phyloP scores from a whole-genome alignment of 495 filamentous ascomycete species.

The Aspergillus asperescens region DNA sequence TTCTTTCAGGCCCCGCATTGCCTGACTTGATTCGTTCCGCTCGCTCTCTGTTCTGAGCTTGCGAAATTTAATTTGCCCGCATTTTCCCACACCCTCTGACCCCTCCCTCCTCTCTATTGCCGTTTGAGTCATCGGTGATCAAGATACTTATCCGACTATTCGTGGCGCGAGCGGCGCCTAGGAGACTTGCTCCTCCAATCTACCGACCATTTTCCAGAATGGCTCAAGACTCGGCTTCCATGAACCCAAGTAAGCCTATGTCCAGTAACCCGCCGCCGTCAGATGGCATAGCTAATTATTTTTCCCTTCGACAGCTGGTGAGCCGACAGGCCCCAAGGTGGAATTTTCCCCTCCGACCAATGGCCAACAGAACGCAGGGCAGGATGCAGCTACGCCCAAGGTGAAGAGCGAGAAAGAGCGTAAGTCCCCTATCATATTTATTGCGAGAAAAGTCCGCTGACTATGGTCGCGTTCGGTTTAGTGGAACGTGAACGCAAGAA shows the following conservation, averaged over 20 bases:
- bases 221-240: conserved; percentile 54
- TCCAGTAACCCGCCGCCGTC: not conserved
- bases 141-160: conserved; percentile 48
- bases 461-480: conserved; percentile 15
- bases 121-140: conserved; percentile 27
- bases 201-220: conserved; percentile 50
- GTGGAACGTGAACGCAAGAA: conserved; percentile 55
- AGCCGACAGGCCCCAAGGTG: conserved; percentile 47
- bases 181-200: conserved; percentile 41
- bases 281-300: conserved; percentile 7
- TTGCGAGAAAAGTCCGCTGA: conserved; percentile 13
- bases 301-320: conserved; percentile 39
- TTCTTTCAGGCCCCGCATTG: conserved; percentile 17
- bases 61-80: conserved; percentile 30
- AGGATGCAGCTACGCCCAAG: conserved; percentile 46
- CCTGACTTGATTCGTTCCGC: conserved; percentile 27
- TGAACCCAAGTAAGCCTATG: conserved; percentile 46
- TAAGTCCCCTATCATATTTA: conserved; percentile 27
- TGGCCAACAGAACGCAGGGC: conserved; percentile 40
- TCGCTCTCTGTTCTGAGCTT: conserved; percentile 25
- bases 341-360: conserved; percentile 43
- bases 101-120: conserved; percentile 22
- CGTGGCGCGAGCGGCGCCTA: conserved; percentile 47
- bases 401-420: conserved; percentile 58
- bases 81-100: conserved; percentile 25